Conservation (phyloP, 441 rosid species). For the Populus trichocarpa region DNA sequence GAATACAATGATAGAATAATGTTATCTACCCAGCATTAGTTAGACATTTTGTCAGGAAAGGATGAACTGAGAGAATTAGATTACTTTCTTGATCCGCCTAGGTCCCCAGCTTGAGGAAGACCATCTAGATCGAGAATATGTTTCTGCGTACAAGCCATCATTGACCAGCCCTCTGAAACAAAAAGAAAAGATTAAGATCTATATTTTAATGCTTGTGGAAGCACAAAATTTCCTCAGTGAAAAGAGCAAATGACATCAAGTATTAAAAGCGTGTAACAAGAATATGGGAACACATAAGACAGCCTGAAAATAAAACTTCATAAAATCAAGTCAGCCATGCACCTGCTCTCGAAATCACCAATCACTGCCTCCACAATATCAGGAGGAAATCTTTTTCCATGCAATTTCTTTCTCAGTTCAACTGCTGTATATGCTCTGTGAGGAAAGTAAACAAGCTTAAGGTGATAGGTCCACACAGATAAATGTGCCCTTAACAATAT, state of each 20-base stretch:
- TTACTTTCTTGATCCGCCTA: conserved; percentile 78
- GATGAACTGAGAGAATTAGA: conserved; percentile 16
- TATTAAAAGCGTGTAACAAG: not conserved
- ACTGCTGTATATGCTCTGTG: conserved; percentile 62
- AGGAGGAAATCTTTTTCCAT: conserved; percentile 49
- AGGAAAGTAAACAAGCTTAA: conserved; percentile 13
- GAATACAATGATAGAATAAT: not conserved
- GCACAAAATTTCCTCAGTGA: not conserved
- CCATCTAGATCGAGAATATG: conserved; percentile 77
- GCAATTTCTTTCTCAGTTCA: conserved; percentile 73
- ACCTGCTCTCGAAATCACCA: conserved; percentile 57
- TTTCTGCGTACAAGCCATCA: conserved; percentile 75
- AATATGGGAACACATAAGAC: not conserved
- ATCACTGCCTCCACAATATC: conserved; percentile 47
- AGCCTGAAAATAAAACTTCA: not conserved
- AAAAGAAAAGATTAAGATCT: conserved; percentile 15
- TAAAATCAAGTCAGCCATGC: conserved; percentile 9
- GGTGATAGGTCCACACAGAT: not conserved
- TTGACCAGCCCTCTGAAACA: conserved; percentile 68
- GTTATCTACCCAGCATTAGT: not conserved
- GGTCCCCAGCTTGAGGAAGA: conserved; percentile 91
- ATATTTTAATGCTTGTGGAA: not conserved
- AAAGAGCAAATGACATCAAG: not conserved
- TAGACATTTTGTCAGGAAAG: not conserved
- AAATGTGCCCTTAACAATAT: not conserved